Percentiles rank a stretch among this genome's conserved stretches.
phyloP scores from a whole-genome alignment of 345 rosid species.

The Eucalyptus cloeziana region DNA sequence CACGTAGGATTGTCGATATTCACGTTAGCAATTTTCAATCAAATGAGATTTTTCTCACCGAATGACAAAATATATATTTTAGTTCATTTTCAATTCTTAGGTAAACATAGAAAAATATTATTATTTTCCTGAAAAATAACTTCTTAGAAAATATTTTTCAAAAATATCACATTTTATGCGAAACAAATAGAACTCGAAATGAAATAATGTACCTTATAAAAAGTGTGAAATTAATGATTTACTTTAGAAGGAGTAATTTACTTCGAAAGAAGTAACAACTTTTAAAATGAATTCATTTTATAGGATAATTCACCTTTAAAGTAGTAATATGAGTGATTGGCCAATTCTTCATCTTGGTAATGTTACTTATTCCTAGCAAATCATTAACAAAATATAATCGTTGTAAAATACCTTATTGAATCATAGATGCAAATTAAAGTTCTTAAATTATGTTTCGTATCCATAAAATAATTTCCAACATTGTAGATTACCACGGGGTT shows the following conservation, averaged over 20 bases:
- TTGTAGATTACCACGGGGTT: not conserved
- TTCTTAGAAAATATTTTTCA: not conserved
- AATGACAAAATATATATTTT: too few species aligned
- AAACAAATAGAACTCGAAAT: not conserved
- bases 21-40: not conserved
- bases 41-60: not conserved
- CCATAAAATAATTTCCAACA: not conserved
- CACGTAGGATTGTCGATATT: too few species aligned
- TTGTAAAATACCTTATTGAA: not conserved
- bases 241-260: not conserved
- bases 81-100: not conserved
- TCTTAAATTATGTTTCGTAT: too few species aligned
- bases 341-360: not conserved
- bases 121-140: too few species aligned
- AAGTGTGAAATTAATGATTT: not conserved
- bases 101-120: too few species aligned
- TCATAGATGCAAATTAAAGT: not conserved
- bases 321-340: not conserved
- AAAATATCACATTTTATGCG: too few species aligned
- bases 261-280: not conserved
- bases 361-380: not conserved
- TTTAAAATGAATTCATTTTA: not conserved
- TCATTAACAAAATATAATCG: not conserved
- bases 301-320: not conserved
- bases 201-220: not conserved